phyloP scores from a whole-genome alignment of 257 asterid genomes.

The Capsicum rhomboideum region DNA sequence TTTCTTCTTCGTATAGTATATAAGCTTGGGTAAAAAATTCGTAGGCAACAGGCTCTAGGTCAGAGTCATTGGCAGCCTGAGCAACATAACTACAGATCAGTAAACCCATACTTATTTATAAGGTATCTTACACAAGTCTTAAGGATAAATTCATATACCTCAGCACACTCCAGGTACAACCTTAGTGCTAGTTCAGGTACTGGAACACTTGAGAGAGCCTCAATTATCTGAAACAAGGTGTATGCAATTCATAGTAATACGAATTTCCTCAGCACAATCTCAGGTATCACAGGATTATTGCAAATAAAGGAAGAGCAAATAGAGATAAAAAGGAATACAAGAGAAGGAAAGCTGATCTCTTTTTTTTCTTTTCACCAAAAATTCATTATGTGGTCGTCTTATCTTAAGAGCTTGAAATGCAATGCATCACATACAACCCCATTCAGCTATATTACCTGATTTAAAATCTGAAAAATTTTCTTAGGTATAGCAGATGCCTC shows the following conservation, averaged over 20 bases:
- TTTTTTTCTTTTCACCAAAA: background rate
- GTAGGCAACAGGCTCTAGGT: constrained; percentile 95
- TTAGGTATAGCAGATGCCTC: constrained; percentile 68
- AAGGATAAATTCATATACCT: constrained; percentile 41
- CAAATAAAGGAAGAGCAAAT: background rate
- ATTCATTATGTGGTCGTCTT: background rate
- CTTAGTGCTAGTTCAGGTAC: constrained; percentile 83
- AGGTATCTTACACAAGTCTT: background rate
- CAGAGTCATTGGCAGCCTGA: constrained; percentile 96
- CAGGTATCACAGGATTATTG: background rate
- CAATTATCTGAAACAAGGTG: constrained; percentile 61
- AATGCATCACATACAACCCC: background rate
- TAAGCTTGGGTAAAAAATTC: constrained; percentile 98
- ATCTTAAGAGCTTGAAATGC: background rate
- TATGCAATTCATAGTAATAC: background rate
- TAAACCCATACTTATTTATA: background rate
- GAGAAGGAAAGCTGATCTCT: background rate
- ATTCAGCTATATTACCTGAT: constrained; percentile 44
- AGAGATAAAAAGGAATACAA: background rate
- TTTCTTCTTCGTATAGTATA: constrained; percentile 94
- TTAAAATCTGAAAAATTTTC: constrained; percentile 76
- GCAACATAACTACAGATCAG: constrained; percentile 16
- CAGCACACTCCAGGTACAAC: constrained; percentile 93
- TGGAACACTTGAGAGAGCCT: constrained; percentile 71
- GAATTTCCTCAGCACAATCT: background rate